Evolutionary conservation across 2,329 filamentous ascomycete genomes (phyloP).

Genomic region (Phaeosphaeria sp.): DNA sequence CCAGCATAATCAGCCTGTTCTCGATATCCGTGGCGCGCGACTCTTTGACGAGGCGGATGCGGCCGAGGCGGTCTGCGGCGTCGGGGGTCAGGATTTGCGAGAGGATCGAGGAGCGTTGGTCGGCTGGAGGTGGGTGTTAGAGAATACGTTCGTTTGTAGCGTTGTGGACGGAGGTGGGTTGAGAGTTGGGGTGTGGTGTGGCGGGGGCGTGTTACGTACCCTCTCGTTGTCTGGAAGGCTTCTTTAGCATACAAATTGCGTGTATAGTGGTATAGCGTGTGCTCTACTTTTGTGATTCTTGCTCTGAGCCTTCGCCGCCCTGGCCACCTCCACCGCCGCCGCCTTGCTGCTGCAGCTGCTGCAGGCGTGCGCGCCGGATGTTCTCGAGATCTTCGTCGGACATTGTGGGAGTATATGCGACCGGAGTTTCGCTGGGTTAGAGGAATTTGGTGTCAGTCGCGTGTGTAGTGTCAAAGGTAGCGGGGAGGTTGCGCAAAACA

Average conservation of each 20-base stretch:
- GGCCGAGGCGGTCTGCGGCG: constrained; percentile 88
- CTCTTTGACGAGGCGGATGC: constrained; percentile 95
- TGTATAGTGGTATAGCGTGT: not conserved
- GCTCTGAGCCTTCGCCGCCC: constrained; percentile 57
- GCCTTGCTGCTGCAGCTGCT: constrained; percentile 82
- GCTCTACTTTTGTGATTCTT: constrained; percentile 65
- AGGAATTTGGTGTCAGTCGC: not conserved
- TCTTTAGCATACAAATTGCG: not conserved
- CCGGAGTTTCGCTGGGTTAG: not conserved
- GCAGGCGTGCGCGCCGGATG: constrained; percentile 90
- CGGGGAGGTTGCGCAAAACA: not conserved
- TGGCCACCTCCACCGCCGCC: constrained; percentile 59
- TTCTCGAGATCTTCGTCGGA: constrained; percentile 74
- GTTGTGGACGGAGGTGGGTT: constrained; percentile 41
- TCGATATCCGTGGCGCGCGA: constrained; percentile 89
- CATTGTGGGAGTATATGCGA: constrained; percentile 53
- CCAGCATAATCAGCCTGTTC: constrained; percentile 90
- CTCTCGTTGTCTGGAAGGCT: constrained; percentile 25
- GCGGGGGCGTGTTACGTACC: constrained; percentile 22
- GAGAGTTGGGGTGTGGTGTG: constrained; percentile 46
- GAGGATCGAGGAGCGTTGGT: constrained; percentile 79
- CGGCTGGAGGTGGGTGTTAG: constrained; percentile 57
- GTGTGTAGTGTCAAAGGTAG: not conserved
- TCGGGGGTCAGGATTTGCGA: constrained; percentile 93
- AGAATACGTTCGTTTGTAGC: not conserved